A percentile compares a stretch with the other conserved stretches of the same genome.
Evolutionary conservation across 805 yeast genomes (phyloP).

Genomic region (Lachancea quebecensis): DNA sequence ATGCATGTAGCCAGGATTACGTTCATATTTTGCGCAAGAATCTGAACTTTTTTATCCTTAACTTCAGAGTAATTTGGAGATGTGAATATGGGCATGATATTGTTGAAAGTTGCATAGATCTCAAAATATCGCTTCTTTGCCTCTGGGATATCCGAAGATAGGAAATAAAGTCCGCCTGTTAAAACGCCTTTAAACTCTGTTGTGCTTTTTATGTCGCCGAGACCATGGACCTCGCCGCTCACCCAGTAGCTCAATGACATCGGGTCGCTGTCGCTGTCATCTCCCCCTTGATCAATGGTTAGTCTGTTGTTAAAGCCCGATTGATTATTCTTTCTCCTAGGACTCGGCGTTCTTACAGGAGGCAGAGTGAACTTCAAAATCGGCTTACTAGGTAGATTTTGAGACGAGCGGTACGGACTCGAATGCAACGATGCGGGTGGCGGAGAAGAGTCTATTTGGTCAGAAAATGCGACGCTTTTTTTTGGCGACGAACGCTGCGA

Average conservation of each 20-base stretch:
- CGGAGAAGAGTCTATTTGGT: conserved; percentile 25
- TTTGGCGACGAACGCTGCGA: conserved; percentile 16
- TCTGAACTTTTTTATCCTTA: conserved; percentile 14
- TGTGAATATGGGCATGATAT: conserved; percentile 17
- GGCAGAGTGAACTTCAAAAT: conserved; percentile 15
- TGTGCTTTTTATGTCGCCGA: conserved; percentile 15
- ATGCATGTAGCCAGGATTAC: conserved; percentile 11
- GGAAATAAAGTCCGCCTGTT: conserved; percentile 21
- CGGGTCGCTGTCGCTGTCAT: background rate
- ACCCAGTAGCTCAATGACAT: conserved; percentile 20
- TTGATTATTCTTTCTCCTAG: background rate
- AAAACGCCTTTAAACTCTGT: conserved; percentile 20
- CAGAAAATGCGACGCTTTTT: conserved; percentile 29
- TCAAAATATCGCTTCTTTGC: conserved; percentile 19
- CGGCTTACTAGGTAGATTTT: conserved; percentile 18
- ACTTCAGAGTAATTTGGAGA: conserved; percentile 7
- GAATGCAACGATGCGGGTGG: conserved; percentile 8
- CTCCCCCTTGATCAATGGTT: too few relatives aligned
- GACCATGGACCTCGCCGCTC: conserved; percentile 25
- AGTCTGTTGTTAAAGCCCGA: too few relatives aligned
- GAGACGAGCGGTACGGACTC: conserved; percentile 19
- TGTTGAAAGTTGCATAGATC: conserved; percentile 29
- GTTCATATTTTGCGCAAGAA: conserved; percentile 16
- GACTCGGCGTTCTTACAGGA: background rate
- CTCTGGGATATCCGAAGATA: conserved; percentile 7